phyloP scores from a whole-genome alignment of 495 filamentous ascomycete species.

The Neurospora sp. region DNA sequence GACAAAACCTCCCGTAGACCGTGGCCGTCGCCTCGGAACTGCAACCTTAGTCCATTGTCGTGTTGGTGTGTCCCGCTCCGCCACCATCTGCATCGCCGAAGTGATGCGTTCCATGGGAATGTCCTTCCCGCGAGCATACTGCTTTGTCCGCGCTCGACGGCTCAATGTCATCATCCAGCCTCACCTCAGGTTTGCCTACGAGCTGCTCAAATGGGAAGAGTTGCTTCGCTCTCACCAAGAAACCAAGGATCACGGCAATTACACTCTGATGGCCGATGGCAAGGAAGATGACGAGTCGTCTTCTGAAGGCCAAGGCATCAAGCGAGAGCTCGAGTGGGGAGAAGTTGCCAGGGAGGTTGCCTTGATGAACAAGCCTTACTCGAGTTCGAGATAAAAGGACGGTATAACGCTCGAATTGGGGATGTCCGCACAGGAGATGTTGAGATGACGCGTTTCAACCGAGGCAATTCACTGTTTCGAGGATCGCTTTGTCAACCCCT shows the following conservation, averaged over 20 bases:
- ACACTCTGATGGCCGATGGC: background rate
- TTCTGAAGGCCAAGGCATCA: slow-evolving; percentile 16
- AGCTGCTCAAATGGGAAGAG: slow-evolving; percentile 94
- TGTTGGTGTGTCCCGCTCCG: slow-evolving; percentile 87
- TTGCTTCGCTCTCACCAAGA: slow-evolving; percentile 18
- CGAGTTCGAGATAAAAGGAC: slow-evolving; percentile 21
- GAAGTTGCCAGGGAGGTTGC: slow-evolving; percentile 85
- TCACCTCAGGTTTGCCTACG: slow-evolving; percentile 51
- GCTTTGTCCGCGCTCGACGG: slow-evolving; percentile 84
- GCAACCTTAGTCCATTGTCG: slow-evolving; percentile 96
- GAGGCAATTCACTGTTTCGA: background rate
- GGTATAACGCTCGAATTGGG: background rate
- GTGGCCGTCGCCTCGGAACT: slow-evolving; percentile 59
- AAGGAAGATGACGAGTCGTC: slow-evolving; percentile 22
- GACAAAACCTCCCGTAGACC: slow-evolving; percentile 39
- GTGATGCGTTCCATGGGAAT: slow-evolving; percentile 75
- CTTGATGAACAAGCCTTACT: slow-evolving; percentile 92
- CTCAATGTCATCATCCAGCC: slow-evolving; percentile 61
- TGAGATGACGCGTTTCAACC: background rate
- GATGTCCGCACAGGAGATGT: background rate
- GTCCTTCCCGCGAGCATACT: slow-evolving; percentile 89
- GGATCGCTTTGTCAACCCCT: background rate
- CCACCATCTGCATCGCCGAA: slow-evolving; percentile 96
- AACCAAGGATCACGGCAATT: slow-evolving; percentile 5
- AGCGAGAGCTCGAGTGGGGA: slow-evolving; percentile 82